Evolutionary conservation across 2,329 filamentous ascomycete genomes (phyloP).

Genomic region (Cercospora berteroae): DNA sequence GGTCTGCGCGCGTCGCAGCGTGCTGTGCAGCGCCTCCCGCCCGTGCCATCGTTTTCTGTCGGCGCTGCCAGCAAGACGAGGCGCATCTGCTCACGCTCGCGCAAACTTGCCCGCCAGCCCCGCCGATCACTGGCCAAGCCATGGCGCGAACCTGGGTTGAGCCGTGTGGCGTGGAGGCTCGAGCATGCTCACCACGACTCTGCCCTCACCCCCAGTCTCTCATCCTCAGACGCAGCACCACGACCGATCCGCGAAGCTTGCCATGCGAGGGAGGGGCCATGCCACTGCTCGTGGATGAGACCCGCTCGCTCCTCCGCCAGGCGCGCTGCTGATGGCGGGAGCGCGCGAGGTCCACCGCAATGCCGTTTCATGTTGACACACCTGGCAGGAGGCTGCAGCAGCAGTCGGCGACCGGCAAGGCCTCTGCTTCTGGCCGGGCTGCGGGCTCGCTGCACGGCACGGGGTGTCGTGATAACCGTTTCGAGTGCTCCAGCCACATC

Average conservation of each 20-base stretch:
- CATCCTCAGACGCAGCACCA: background rate
- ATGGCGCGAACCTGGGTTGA: background rate
- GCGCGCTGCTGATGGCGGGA: background rate
- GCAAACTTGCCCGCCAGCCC: constrained; percentile 2
- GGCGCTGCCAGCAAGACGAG: background rate
- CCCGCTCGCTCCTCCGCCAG: background rate
- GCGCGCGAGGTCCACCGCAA: background rate
- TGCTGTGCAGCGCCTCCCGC: background rate
- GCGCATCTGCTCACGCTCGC: background rate
- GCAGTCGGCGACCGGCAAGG: background rate
- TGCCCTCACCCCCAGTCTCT: background rate
- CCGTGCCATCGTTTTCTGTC: background rate
- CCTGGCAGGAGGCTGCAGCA: background rate
- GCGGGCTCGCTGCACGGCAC: background rate
- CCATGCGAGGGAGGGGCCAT: background rate
- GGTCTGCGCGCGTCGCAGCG: background rate
- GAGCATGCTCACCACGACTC: background rate
- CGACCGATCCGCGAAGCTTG: background rate
- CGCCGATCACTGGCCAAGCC: background rate
- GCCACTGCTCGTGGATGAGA: background rate
- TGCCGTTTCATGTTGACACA: constrained; percentile 5
- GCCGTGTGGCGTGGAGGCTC: background rate
- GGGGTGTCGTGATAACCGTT: background rate
- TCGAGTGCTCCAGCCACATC: background rate
- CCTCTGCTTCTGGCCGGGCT: background rate